phyloP scores from a whole-genome alignment of 2,329 filamentous ascomycete genomes.

The Ophiocordyceps camponoti-leonardi region DNA sequence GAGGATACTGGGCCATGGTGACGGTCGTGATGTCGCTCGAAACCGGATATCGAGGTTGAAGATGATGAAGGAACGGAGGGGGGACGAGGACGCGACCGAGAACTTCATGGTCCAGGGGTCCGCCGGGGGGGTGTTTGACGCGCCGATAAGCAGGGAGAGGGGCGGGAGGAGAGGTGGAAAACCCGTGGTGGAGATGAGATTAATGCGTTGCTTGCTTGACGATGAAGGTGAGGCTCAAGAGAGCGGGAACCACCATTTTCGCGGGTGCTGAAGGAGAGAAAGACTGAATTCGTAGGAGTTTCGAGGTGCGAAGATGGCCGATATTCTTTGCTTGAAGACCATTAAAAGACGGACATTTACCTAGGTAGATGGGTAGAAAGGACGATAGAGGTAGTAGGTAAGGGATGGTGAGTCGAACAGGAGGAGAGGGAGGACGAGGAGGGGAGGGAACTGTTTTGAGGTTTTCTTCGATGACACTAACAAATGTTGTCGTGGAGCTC shows the following conservation, averaged over 20 bases:
- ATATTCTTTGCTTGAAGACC: background rate
- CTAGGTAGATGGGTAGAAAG: background rate
- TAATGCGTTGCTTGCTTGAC: background rate
- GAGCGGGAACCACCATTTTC: background rate
- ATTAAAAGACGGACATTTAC: background rate
- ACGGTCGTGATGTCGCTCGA: background rate
- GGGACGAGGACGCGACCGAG: background rate
- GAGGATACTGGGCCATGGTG: slow-evolving; percentile 2
- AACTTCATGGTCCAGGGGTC: slow-evolving; percentile 3
- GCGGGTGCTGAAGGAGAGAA: background rate
- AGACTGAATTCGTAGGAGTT: background rate
- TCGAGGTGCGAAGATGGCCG: background rate
- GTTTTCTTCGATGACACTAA: background rate
- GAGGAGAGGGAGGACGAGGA: background rate
- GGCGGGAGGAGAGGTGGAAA: background rate
- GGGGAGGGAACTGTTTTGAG: background rate
- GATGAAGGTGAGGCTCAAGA: background rate
- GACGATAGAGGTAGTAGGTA: background rate
- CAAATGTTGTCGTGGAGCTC: background rate
- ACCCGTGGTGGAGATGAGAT: background rate
- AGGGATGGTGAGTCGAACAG: background rate
- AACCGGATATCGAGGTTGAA: slow-evolving; percentile 2
- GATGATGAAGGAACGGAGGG: background rate
- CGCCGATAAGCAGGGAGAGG: background rate
- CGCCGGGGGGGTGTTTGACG: background rate